Conservation (phyloP, 192 early-diverging fungal genomes). For the Coemansia sp. region DNA sequence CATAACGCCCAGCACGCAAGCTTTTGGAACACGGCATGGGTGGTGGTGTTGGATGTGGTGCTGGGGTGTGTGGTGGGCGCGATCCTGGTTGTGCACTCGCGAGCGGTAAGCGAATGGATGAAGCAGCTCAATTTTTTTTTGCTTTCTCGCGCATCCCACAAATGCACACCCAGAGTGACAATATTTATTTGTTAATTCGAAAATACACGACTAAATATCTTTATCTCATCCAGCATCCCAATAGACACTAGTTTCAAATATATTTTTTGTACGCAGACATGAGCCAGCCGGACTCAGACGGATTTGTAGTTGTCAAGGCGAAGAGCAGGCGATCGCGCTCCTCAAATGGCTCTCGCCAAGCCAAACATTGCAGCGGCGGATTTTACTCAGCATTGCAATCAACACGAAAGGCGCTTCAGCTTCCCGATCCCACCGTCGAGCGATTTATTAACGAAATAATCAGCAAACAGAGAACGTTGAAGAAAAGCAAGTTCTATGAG, state of each 20-base stretch:
- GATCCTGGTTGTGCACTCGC: constrained; percentile 63
- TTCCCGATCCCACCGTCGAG: neutral
- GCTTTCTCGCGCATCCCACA: no score
- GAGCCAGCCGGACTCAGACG: neutral
- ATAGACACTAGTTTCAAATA: no score
- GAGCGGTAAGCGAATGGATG: constrained; percentile 55
- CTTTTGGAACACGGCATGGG: constrained; percentile 96
- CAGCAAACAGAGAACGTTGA: constrained; percentile 11
- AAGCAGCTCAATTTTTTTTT: no score
- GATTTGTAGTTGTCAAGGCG: neutral
- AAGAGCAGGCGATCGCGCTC: neutral
- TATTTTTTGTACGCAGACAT: no score
- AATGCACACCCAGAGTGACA: no score
- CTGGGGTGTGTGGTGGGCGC: constrained; percentile 79
- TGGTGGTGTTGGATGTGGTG: constrained; percentile 89
- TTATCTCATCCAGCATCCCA: no score
- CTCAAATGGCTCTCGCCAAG: neutral
- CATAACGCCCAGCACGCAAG: constrained; percentile 54
- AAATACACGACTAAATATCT: no score
- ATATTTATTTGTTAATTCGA: no score
- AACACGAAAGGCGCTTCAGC: neutral
- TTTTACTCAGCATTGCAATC: neutral
- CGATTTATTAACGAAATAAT: constrained; percentile 7
- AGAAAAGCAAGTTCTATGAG: constrained; percentile 10
- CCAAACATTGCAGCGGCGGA: neutral